Percentiles rank a stretch among this genome's conserved stretches.
Evolutionary conservation across 306 rosid genomes (phyloP).

Genomic region (Quillaja saponaria): DNA sequence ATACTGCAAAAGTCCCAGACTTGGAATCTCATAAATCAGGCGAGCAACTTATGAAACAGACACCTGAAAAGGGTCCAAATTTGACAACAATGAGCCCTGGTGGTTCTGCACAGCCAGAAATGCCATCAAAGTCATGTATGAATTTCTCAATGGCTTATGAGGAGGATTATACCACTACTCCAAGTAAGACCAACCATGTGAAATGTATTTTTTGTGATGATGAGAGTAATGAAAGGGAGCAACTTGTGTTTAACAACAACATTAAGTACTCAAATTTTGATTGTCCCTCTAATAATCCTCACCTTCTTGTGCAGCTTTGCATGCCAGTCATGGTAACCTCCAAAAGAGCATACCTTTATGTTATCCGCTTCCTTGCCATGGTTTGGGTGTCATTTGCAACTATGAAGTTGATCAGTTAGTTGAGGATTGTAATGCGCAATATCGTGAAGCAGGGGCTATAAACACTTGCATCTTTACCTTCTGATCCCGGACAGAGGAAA

Average conservation of each 20-base stretch:
- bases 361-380: not conserved
- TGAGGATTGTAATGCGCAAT: not conserved
- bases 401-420: not conserved
- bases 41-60: not conserved
- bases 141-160: not conserved
- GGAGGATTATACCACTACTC: not conserved
- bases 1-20: not conserved
- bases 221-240: not conserved
- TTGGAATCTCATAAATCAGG: not conserved
- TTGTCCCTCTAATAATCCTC: not conserved
- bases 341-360: not conserved
- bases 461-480: not conserved
- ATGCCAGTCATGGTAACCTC: not conserved
- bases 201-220: not conserved
- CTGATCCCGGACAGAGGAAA: not conserved
- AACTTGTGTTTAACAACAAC: not conserved
- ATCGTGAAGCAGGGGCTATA: not conserved
- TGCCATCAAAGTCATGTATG: not conserved
- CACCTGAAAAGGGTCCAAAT: not conserved
- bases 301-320: not conserved
- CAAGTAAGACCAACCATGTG: not conserved
- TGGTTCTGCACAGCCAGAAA: not conserved
- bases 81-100: slow-evolving; percentile 1
- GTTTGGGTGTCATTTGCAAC: not conserved
- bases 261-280: not conserved